Conservation (phyloP, 202 grass and related monocot genomes). For the Brachypodium distachyon region DNA sequence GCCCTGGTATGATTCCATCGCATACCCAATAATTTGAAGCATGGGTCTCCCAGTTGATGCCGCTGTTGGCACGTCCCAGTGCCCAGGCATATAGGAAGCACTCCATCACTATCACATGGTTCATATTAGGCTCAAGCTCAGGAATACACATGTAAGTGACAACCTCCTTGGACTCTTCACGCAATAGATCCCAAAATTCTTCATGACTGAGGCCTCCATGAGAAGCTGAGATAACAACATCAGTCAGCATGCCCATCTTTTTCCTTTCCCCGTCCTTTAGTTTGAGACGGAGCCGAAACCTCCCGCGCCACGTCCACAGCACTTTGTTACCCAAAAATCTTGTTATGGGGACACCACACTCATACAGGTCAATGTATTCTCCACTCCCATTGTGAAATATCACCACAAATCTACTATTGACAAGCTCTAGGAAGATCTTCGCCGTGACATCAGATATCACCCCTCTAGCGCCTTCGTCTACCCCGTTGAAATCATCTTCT, state of each 20-base stretch:
- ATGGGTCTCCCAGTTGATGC: neutral
- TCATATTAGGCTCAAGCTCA: neutral
- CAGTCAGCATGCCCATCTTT: accelerated
- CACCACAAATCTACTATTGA: neutral
- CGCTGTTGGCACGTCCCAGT: accelerated
- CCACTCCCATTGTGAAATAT: neutral
- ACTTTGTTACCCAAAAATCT: neutral
- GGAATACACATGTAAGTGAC: neutral
- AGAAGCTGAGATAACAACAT: accelerated
- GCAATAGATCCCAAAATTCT: accelerated
- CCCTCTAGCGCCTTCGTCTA: neutral
- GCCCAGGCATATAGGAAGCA: neutral
- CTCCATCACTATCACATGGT: neutral
- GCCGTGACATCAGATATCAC: accelerated
- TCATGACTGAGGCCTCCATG: accelerated
- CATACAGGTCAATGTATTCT: neutral
- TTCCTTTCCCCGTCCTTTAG: accelerated
- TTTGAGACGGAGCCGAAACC: accelerated
- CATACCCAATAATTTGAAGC: neutral
- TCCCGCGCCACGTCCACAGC: neutral
- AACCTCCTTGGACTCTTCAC: neutral
- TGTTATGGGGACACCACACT: neutral
- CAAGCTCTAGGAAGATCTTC: accelerated
- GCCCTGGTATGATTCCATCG: neutral
- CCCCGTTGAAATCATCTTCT: neutral